Percentiles rank a stretch among this genome's conserved stretches.
These are phyloP conservation scores for Trichoderma koningiopsis DNA, from an alignment of 2,329 filamentous ascomycete species.

Conservation along the genomic window DNA sequence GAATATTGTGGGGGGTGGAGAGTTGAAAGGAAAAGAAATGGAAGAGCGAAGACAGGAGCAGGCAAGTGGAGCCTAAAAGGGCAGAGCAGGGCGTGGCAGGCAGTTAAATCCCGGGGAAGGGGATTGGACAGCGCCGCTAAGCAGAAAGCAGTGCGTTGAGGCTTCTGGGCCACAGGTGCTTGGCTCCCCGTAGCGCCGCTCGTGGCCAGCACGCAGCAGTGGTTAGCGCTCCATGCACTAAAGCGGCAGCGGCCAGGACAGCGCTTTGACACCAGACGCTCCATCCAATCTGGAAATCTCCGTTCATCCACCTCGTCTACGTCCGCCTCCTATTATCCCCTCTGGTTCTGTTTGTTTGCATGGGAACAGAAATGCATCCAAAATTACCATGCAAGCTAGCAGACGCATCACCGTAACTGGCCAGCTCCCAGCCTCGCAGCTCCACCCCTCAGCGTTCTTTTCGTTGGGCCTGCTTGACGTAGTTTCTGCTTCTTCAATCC, in stretches of 20 bases:
- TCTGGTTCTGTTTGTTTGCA: not conserved
- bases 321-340: not conserved
- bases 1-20: conserved; percentile 22
- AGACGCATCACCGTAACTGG: conserved; percentile 11
- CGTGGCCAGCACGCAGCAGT: not conserved
- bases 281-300: not conserved
- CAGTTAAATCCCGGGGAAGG: conserved; percentile 23
- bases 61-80: conserved; percentile 20
- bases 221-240: not conserved
- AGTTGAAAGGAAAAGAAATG: conserved; percentile 15
- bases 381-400: not conserved
- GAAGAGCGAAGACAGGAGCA: conserved; percentile 17
- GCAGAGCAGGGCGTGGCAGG: conserved; percentile 7
- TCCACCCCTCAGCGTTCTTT: not conserved
- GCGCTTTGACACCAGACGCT: not conserved
- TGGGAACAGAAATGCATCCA: not conserved
- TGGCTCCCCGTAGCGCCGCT: not conserved
- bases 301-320: not conserved
- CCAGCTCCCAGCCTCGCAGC: not conserved
- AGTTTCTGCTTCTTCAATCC: not conserved
- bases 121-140: conserved; percentile 15
- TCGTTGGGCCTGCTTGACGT: conserved; percentile 8
- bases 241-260: not conserved
- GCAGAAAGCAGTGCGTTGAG: not conserved
- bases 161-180: not conserved